Evolutionary conservation across 2,329 filamentous ascomycete species (phyloP).

Genomic region (Didymella arachidicola): DNA sequence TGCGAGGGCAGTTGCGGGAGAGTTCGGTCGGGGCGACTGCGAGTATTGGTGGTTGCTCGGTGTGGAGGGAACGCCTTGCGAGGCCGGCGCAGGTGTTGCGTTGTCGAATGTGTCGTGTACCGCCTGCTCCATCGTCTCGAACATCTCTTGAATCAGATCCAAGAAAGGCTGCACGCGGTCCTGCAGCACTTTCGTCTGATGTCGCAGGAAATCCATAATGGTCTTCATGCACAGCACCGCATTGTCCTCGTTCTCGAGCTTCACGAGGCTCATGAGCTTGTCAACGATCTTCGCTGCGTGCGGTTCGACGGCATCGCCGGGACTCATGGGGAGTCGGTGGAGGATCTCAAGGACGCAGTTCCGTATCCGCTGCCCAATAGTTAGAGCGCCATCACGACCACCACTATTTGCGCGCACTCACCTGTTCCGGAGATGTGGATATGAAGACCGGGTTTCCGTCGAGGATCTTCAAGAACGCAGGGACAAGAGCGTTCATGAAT

Average conservation of each 20-base stretch:
- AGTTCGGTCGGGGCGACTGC: slow-evolving; percentile 87
- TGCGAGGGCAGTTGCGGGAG: slow-evolving; percentile 83
- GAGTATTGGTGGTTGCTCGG: slow-evolving; percentile 70
- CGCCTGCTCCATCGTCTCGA: slow-evolving; percentile 91
- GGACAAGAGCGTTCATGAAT: slow-evolving; percentile 88
- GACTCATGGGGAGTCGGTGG: slow-evolving; percentile 79
- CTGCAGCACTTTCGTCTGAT: slow-evolving; percentile 83
- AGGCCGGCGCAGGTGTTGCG: slow-evolving; percentile 63
- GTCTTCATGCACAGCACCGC: slow-evolving; percentile 98
- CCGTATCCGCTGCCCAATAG: slow-evolving; percentile 71
- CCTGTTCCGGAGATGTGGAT: slow-evolving; percentile 88
- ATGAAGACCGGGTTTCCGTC: slow-evolving; percentile 89
- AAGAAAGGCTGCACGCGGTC: slow-evolving; percentile 89
- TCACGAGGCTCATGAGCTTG: slow-evolving; percentile 85
- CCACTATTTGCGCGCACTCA: slow-evolving; percentile 53
- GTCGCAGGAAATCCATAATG: slow-evolving; percentile 93
- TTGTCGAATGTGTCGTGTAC: slow-evolving; percentile 96
- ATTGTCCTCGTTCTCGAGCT: slow-evolving; percentile 97
- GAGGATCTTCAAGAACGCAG: slow-evolving; percentile 85
- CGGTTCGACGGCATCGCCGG: slow-evolving; percentile 82
- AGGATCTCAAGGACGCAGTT: slow-evolving; percentile 95
- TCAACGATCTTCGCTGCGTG: slow-evolving; percentile 91
- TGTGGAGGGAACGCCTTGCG: slow-evolving; percentile 68
- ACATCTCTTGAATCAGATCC: slow-evolving; percentile 91
- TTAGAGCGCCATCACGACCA: slow-evolving; percentile 21